Evolutionary conservation across 148 eudicot genomes (phyloP).

Genomic region (Cornus florida): DNA sequence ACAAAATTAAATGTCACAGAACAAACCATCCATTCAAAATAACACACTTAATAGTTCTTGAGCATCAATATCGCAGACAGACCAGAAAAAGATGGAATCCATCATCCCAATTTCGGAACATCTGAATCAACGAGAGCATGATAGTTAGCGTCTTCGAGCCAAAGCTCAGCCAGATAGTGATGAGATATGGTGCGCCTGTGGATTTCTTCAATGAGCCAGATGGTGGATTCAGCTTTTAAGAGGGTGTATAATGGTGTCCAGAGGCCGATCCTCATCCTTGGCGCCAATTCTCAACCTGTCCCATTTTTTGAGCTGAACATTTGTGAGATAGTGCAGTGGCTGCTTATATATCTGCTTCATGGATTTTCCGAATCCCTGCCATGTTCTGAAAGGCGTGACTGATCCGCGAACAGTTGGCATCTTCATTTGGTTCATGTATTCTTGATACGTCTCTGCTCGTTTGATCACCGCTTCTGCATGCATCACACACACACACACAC

Average conservation of each 20-base stretch:
- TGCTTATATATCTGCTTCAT: constrained; percentile 1
- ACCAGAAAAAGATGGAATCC: background rate
- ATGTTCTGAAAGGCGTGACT: background rate
- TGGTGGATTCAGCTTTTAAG: constrained; percentile 2
- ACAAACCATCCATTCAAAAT: too few species aligned
- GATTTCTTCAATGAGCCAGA: constrained; percentile 12
- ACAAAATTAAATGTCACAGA: too few species aligned
- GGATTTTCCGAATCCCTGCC: background rate
- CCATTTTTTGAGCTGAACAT: constrained; percentile 5
- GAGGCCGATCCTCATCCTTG: background rate
- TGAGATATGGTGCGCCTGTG: constrained; percentile 1
- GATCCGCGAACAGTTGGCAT: background rate
- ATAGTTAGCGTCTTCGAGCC: background rate
- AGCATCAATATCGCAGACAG: background rate
- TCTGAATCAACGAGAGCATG: background rate
- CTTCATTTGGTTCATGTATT: background rate
- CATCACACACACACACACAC: background rate
- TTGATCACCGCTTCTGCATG: background rate
- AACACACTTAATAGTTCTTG: too few species aligned
- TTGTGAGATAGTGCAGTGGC: constrained; percentile 12
- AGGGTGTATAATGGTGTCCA: background rate
- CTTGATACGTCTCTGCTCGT: constrained; percentile 10
- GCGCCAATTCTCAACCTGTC: background rate
- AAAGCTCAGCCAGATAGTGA: constrained; percentile 1
- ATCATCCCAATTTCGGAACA: background rate